Evolutionary conservation across 345 rosid species (phyloP), one percentile per base, ranked within the genome.

Genomic region (Salix arbutifolia): DNA sequence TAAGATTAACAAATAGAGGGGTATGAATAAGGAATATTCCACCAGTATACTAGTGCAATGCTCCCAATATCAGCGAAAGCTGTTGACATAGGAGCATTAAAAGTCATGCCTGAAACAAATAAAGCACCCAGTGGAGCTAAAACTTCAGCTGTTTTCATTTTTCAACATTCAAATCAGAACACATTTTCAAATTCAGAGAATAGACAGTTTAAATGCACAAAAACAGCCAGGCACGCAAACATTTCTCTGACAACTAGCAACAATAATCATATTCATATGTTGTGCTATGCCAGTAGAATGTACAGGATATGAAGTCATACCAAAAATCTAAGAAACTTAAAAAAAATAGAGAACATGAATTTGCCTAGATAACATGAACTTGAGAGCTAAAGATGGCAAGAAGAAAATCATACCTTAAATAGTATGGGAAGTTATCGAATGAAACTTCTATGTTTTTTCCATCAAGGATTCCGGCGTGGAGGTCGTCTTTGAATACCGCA

Each of bases 391-490:
- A 7, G 48, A 74, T 53, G 38, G 67, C 18, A 37, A 31, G 33
- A 21, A 19, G 25, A 67, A 78, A 16, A 78, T 66, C 26, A 66
- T 84, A 94, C 98, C 98, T 94, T 75, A 94, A 81, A 86, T 91
- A 91, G 79, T 94, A 92, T 37, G 98, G 98, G 73, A 94, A 94
- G 70, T 85, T 78, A 40, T 92, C 91, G 74, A 94, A 91, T 75
- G 98, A 89, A 71, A 87, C 97, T 76, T 87, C 81, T 73, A 87
- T 77, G 74, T 79, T 85, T 88, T 82, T 78, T 66, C 97, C 98
- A 84, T 90, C 97, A 58, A 94, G 88, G 77, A 92, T 90, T 82
- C 94, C 91, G 56, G 92, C 92, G 74, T 80, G 81, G 80, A 92
- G 82, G 66, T 81, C 89, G 72, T 91, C 89, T 77, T 82, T 91